A percentile compares a stretch with the other conserved stretches of the same genome.
Conservation (phyloP, 306 rosid species). For the Rosa chinensis region DNA sequence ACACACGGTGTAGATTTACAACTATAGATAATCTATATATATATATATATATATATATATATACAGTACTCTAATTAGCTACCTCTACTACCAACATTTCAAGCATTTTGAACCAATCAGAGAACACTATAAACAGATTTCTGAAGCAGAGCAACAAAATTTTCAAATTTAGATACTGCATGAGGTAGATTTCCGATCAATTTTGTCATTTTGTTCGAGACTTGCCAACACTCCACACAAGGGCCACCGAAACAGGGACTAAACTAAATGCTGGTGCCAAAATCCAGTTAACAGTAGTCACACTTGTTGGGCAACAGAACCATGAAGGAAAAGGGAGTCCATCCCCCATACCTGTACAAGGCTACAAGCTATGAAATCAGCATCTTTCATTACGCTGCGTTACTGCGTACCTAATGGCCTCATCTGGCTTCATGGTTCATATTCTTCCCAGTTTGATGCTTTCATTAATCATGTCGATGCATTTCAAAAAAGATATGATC, state of each 20-base stretch:
- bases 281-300: neutral
- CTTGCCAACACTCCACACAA: neutral
- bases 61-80: neutral
- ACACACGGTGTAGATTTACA: neutral
- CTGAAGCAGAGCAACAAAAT: neutral
- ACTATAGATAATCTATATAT: neutral
- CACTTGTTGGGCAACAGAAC: neutral
- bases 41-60: too few species aligned
- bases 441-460: neutral
- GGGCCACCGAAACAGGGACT: neutral
- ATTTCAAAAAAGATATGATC: neutral
- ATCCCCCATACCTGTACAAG: neutral
- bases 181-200: neutral
- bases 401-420: neutral
- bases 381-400: neutral
- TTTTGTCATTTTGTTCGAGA: neutral
- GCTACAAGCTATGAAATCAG: neutral
- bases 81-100: neutral
- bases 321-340: neutral
- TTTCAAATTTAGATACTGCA: neutral
- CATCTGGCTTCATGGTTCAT: neutral
- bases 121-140: neutral
- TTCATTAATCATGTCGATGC: neutral
- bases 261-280: neutral
- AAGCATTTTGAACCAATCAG: neutral